Base-by-base conservation (phyloP, 2,329 filamentous ascomycete species). In the Xylariaceae sp. region DNA sequence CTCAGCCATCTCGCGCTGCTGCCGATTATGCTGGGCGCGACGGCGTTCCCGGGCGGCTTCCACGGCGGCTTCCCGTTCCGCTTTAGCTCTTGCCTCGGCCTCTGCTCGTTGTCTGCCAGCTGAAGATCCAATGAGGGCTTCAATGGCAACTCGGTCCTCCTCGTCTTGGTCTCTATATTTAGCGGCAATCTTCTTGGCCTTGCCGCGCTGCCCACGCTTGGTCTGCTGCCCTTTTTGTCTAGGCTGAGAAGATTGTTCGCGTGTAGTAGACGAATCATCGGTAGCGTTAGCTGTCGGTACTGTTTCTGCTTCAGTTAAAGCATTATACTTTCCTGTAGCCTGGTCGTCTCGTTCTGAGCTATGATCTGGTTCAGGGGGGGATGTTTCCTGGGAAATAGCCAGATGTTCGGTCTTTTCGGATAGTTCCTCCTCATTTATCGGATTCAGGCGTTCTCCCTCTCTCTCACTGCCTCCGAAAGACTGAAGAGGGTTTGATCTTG, bases 121-220 rank as follows among this genome's bases (percentile, higher is more conserved):
- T 54, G 81, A 77, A 2, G 90, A 87, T 32, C 94, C 94, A n/a
- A 96, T 85, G n/a, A 97, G 81, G 20, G 86, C 81, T 72, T 97
- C 88, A 26, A 92, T 91, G 0, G 92, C 82, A 6, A 82, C 83
- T 10, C 92, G 90, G 67, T 99, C 94, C 72, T 96, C 93, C 50
- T 96, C 92, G 64, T 97, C 93, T 77, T 97, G 94, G 64, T 95
- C 79, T 39, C 89, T 93, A 74, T 99, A 99, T 70, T 96, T 97
- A 53, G 84, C 78, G 3, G 91, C 91, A 2, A 91, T 86, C 71
- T 94, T 96, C 77, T 95, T 96, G 36, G 87, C 86, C 70, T 96
- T 96, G 55, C 81, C 82, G 53, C 84, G 85, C 70, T 95, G 91
- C 24, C 92, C 91, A 52, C 92, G 86, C 68, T 85, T 88, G 26